These are phyloP conservation scores for Eimeria falciformis DNA, from an alignment of 169 alveolate species.

Conservation along the genomic window DNA sequence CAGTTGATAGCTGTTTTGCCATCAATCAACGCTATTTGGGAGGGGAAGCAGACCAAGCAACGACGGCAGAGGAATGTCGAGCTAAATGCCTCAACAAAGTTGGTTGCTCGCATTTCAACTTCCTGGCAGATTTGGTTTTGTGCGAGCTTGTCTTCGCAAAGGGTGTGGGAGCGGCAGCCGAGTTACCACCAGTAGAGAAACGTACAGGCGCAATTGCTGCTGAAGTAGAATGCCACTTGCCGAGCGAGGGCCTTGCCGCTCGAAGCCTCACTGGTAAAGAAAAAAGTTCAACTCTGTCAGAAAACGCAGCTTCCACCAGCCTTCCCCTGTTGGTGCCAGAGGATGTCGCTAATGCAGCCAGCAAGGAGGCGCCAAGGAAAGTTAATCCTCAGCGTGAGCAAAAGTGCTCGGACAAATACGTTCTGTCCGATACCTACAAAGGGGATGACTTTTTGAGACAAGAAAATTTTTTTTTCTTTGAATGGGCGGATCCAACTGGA, in stretches of 20 bases:
- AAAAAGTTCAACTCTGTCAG: too few species aligned
- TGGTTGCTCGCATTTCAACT: neutral
- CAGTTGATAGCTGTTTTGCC: neutral
- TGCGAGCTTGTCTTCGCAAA: neutral
- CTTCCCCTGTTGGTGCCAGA: too few species aligned
- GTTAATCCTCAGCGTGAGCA: neutral
- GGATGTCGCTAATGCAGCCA: too few species aligned
- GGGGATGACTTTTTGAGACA: constrained; percentile 37
- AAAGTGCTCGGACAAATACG: constrained; percentile 79
- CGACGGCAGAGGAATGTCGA: constrained; percentile 25
- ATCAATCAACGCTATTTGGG: neutral
- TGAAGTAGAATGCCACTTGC: neutral
- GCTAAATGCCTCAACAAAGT: neutral
- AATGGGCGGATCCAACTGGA: constrained; percentile 69
- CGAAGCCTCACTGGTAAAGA: too few species aligned
- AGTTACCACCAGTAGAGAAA: neutral
- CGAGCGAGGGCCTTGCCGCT: neutral
- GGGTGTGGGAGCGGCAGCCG: neutral
- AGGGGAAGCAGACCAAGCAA: neutral
- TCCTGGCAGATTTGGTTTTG: neutral
- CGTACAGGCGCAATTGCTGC: neutral
- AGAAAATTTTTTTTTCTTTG: constrained; percentile 15
- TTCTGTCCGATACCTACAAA: neutral
- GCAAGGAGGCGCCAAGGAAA: neutral
- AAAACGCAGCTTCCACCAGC: too few species aligned